Percentiles rank a stretch among this genome's conserved stretches.
These are phyloP conservation scores for Circinella minor DNA, from an alignment of 371 early-diverging fungal species.

Conservation along the genomic window DNA sequence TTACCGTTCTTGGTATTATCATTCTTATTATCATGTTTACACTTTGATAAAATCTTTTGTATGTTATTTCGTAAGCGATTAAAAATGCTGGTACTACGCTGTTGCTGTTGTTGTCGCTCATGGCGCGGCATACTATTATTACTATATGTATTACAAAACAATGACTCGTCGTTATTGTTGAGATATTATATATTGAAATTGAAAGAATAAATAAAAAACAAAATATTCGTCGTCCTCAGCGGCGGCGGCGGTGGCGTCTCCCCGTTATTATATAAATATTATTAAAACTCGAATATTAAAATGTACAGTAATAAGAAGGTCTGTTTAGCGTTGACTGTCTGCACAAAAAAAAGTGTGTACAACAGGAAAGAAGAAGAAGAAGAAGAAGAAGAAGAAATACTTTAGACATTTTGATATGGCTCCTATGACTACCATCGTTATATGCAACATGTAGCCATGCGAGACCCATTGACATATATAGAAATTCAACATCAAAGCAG, in stretches of 20 bases:
- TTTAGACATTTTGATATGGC: neutral
- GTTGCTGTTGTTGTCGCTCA: slow-evolving; percentile 1
- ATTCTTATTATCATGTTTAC: neutral
- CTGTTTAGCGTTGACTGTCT: neutral
- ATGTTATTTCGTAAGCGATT: neutral
- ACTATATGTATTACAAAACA: neutral
- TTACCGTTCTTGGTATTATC: neutral
- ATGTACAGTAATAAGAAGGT: too few species aligned
- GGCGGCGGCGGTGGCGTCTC: neutral
- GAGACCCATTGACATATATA: slow-evolving; percentile 12
- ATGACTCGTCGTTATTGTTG: neutral
- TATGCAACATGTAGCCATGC: slow-evolving; percentile 15
- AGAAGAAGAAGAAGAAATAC: neutral
- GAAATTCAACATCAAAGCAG: slow-evolving; percentile 4
- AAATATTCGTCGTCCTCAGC: neutral
- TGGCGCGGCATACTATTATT: slow-evolving; percentile 5
- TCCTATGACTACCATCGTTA: neutral
- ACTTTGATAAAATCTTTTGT: neutral
- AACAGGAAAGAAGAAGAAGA: neutral
- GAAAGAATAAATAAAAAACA: neutral
- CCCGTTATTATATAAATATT: neutral
- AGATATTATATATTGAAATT: neutral
- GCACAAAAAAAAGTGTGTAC: slow-evolving; percentile 1
- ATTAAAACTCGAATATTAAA: neutral
- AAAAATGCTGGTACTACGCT: neutral